Evolutionary conservation across 129 eudicot species (phyloP).

Genomic region (Solidago caesia): DNA sequence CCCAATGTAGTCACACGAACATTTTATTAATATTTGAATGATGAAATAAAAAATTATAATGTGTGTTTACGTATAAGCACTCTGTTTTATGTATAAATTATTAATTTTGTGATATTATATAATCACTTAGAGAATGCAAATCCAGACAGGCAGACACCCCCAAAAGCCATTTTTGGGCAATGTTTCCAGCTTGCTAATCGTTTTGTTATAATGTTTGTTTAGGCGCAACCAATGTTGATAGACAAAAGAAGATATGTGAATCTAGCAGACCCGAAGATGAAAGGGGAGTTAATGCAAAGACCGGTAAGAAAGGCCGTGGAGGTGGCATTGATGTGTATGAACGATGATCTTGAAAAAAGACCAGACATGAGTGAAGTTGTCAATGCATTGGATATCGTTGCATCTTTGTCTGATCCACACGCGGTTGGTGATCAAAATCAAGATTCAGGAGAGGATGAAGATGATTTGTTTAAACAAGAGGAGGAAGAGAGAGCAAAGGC

Average conservation of each 20-base stretch:
- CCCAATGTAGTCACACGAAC: too few relatives aligned
- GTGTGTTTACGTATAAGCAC: background rate
- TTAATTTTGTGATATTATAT: background rate
- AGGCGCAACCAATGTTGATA: conserved; percentile 51
- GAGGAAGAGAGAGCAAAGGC: conserved; percentile 48
- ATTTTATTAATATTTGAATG: too few relatives aligned
- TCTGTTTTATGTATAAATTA: background rate
- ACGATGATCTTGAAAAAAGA: conserved; percentile 42
- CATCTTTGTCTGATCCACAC: conserved; percentile 25
- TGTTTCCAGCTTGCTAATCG: conserved; percentile 14
- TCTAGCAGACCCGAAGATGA: conserved; percentile 61
- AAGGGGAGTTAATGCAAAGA: conserved; percentile 45
- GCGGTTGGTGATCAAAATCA: conserved; percentile 7
- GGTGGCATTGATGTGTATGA: conserved; percentile 55
- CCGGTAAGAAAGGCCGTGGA: conserved; percentile 36
- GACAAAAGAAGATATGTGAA: conserved; percentile 43
- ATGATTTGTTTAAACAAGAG: conserved; percentile 21
- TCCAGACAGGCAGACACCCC: background rate
- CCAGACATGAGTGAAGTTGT: conserved; percentile 60
- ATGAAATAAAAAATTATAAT: too few relatives aligned
- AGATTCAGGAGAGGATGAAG: conserved; percentile 26
- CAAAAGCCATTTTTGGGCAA: background rate
- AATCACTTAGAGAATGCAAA: background rate
- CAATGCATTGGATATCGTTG: conserved; percentile 40
- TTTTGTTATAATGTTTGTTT: conserved; percentile 7